Percentiles rank a stretch among this genome's conserved stretches.
These are phyloP conservation scores for Endothia cerciana DNA, from an alignment of 2,329 filamentous ascomycete genomes.

Conservation along the genomic window DNA sequence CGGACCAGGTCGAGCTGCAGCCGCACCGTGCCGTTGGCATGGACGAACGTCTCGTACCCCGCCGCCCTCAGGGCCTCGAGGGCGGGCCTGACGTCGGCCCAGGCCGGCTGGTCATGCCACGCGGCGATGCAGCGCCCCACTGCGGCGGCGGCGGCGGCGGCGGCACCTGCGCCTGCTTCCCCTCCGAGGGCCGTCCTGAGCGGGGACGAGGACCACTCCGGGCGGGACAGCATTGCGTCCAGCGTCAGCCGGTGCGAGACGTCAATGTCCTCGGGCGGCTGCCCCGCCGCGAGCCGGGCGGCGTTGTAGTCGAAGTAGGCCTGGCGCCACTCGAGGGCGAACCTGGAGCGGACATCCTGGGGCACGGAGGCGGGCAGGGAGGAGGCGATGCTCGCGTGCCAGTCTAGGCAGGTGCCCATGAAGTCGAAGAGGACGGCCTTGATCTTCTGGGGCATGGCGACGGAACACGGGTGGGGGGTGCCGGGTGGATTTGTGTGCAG, in stretches of 20 bases:
- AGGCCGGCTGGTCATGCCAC: constrained; percentile 55
- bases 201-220: constrained; percentile 28
- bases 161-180: neutral
- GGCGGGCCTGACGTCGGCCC: constrained; percentile 53
- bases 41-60: constrained; percentile 50
- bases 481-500: too few relatives aligned
- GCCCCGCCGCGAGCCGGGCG: constrained; percentile 40
- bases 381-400: constrained; percentile 48
- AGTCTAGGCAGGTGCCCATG: constrained; percentile 62
- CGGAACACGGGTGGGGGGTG: neutral
- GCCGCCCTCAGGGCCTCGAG: constrained; percentile 43
- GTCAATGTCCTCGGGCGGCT: constrained; percentile 54
- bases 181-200: constrained; percentile 22
- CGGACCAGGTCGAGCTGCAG: constrained; percentile 56
- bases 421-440: constrained; percentile 60
- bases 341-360: constrained; percentile 38
- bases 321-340: constrained; percentile 56
- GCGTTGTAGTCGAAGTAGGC: constrained; percentile 52
- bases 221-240: constrained; percentile 38
- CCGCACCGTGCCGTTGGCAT: constrained; percentile 59
- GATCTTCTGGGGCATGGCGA: constrained; percentile 29
- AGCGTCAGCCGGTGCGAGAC: constrained; percentile 50
- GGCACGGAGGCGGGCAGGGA: constrained; percentile 42
- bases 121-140: constrained; percentile 38
- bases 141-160: neutral